Base-by-base conservation (phyloP, 495 filamentous ascomycete genomes). In the Podospora conica region DNA sequence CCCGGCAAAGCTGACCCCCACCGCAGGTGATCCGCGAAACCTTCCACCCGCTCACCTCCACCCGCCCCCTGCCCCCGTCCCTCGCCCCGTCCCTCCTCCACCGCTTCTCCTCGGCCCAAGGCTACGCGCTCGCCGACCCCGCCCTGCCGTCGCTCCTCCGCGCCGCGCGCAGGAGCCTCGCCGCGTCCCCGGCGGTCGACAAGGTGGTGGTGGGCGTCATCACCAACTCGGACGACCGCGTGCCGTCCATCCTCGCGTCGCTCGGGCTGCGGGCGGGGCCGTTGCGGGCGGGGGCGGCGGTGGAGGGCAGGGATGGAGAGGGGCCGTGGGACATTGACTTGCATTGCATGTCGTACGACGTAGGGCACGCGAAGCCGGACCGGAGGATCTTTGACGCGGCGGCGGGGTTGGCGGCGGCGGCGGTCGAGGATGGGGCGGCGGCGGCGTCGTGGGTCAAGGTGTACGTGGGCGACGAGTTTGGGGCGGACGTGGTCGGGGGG, bases 171-270 rank as follows among this genome's bases (percentile, higher is more conserved):
- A 77, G 64, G 18, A 53, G 2, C 58, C 55, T 10, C 23, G 33
- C 28, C 28, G 23, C 40, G 20, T 28, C 24, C 23, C 18, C 9
- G 11, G 65, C 25, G 28, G 78, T 76, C 65, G 66, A 72, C 11
- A 64, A 69, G 6, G 73, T 88, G 2, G 68, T 87, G 9, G 70
- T 90, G 0, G 91, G 91, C 5, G 79, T 93, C 18, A 78, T 93
- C 58, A 90, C 89, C 22, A 95, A 94, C 73, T 92, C 90, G 1
- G 91, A 95, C 71, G 86, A 89, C 69, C 83, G 91, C 0, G 84
- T 92, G 1, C 80, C 84, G 9, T 71, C 72, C 12, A 82, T 93
- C 10, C 71, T 94, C 11, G 75, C 80, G 20, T 85, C 84, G 9
- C 71, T 93, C 18, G 88, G 88, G 0, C 64, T 93, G 22, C 70